Evolutionary conservation across 1,284 basidiomycete species (phyloP).

Genomic region (Ustilago hordei): DNA sequence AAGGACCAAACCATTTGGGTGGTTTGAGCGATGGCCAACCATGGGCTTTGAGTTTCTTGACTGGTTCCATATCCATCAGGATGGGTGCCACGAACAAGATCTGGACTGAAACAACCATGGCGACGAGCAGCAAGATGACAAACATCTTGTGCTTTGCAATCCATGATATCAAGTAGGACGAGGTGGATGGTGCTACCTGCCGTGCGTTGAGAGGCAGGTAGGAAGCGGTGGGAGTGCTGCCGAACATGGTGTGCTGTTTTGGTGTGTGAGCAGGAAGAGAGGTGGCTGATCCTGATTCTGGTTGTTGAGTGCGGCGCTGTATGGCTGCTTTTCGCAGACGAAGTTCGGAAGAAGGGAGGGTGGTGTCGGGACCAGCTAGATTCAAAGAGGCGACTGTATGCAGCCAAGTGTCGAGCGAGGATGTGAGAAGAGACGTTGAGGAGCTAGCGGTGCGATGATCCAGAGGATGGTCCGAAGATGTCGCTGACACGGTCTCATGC

Average conservation of each 20-base stretch:
- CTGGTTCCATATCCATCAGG: constrained; percentile 39
- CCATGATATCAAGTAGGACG: constrained; percentile 44
- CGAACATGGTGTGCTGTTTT: constrained; percentile 30
- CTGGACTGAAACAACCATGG: constrained; percentile 39
- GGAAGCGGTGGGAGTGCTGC: constrained; percentile 31
- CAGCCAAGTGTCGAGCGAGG: not conserved
- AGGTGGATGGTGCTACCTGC: constrained; percentile 27
- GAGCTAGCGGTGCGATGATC: not conserved
- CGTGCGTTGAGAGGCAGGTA: constrained; percentile 45
- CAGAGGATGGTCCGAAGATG: not conserved
- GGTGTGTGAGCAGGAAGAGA: not conserved
- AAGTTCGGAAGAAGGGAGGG: constrained; percentile 17
- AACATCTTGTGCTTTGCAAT: constrained; percentile 50
- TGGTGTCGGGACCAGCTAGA: not conserved
- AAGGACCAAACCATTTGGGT: constrained; percentile 25
- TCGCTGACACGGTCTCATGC: not conserved
- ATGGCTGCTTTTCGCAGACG: constrained; percentile 27
- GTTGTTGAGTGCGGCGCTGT: not conserved
- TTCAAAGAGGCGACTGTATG: constrained; percentile 4
- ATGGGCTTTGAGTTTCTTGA: constrained; percentile 40
- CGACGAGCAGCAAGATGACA: constrained; percentile 40
- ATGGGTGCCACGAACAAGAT: constrained; percentile 37
- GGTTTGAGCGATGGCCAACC: constrained; percentile 29
- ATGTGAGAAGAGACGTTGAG: not conserved
- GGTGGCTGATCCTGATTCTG: not conserved